Conservation (phyloP, 192 early-diverging fungal genomes). For the Coemansia sp. region DNA sequence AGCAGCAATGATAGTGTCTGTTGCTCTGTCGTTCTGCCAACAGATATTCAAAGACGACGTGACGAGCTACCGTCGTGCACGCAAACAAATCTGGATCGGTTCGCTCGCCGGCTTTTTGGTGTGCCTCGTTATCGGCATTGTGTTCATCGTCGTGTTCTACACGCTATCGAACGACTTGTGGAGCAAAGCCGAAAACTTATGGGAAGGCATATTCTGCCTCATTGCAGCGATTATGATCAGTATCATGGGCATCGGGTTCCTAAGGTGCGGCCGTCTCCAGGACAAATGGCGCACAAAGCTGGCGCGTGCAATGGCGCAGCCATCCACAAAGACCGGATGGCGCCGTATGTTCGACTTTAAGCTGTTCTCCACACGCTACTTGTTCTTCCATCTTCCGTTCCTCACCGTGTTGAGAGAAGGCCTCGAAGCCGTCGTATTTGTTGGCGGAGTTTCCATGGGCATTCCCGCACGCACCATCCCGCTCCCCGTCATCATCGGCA, state of each 20-base stretch:
- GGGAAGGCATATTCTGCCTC: conserved; percentile 82
- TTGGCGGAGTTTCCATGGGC: conserved; percentile 77
- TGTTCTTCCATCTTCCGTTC: conserved; percentile 82
- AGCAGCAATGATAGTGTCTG: conserved; percentile 83
- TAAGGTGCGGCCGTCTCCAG: conserved; percentile 68
- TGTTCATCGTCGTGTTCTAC: conserved; percentile 80
- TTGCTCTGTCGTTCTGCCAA: conserved; percentile 72
- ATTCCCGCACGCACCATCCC: conserved; percentile 69
- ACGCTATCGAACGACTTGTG: conserved; percentile 52
- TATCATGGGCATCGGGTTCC: conserved; percentile 77
- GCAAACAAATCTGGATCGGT: conserved; percentile 77
- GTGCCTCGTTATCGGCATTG: conserved; percentile 66
- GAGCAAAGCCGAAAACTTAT: conserved; percentile 67
- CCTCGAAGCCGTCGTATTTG: conserved; percentile 84
- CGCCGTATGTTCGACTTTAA: conserved; percentile 33
- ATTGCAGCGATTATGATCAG: conserved; percentile 78
- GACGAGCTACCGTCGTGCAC: conserved; percentile 53
- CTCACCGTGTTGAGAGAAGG: conserved; percentile 84
- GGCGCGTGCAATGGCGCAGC: conserved; percentile 46
- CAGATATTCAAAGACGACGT: conserved; percentile 60
- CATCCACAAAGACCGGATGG: conserved; percentile 34
- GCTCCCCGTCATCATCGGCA: conserved; percentile 71
- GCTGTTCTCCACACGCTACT: conserved; percentile 55
- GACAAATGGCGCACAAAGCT: conserved; percentile 76
- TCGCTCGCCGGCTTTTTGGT: conserved; percentile 63